Evolutionary conservation across 1,284 basidiomycete genomes (phyloP), one percentile per base, ranked within the genome.

Genomic region (Papiliotrema nemorosa): DNA sequence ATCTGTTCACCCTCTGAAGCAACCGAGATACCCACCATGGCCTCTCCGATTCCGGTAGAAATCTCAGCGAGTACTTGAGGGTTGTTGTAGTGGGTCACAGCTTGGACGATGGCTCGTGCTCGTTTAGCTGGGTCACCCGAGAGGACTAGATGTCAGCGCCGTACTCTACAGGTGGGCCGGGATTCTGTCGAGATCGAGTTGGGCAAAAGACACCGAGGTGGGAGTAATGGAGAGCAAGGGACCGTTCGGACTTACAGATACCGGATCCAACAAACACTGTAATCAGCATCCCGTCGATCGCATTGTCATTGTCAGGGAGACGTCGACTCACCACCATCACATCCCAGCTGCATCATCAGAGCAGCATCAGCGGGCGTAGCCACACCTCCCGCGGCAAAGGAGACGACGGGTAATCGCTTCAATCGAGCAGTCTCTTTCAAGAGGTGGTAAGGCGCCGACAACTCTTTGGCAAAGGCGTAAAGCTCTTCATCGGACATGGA

Each of bases 291-390:
- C 14, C 21, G 26, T 22, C 16, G 35, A 24, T n/a, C 44, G 34
- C 55, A 18, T 54, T 26, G 25, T 18, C 39, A 53, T 31, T 42
- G 62, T 47, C 63, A 52, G 3, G 14, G 10, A 10, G 29, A 29
- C 26, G 13, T 26, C 39, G 36, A 76, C 81, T 59, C 65, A 90
- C 89, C 90, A 80, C 96, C 94, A 71, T 98, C 94, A 73, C 90
- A 93, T 44, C 94, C 93, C 34, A 99, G 83, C 72, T 97, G 93
- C 94, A 98, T 98, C 94, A 98, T 97, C 59, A 99, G 77, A 3
- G 96, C 96, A 21, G 94, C 96, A 73, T 99, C 94, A 58, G 72
- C 92, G 43, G 94, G 94, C 5, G 94, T 97, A 44, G 96, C 93
- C 52, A 98, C 84, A 59, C 94, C 94, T 55, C 94, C 94, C 44